Conservation (phyloP, 108 stramenopile genomes). For the Halocafeteria seosinensis region DNA sequence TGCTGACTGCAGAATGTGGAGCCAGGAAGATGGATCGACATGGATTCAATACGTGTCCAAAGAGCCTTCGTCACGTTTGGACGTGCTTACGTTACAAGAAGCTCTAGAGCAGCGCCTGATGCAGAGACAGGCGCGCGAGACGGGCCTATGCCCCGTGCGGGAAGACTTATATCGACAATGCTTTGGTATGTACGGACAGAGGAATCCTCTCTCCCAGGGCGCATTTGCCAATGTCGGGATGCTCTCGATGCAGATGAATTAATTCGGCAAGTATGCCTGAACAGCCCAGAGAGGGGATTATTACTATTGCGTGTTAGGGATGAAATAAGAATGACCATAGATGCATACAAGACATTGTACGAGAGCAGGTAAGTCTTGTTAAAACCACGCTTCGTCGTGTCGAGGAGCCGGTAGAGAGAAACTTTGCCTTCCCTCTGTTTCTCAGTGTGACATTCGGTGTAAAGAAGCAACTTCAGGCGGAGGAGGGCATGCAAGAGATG, state of each 20-base stretch:
- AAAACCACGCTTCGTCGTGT: too few relatives aligned
- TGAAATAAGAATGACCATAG: conserved; percentile 45
- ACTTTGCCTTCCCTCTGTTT: too few relatives aligned
- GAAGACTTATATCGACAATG: conserved; percentile 42
- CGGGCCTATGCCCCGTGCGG: conserved; percentile 45
- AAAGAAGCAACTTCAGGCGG: conserved; percentile 47
- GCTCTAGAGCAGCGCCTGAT: conserved; percentile 31
- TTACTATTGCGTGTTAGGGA: conserved; percentile 39
- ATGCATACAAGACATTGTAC: conserved; percentile 49
- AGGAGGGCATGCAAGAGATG: conserved; percentile 42
- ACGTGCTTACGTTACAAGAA: conserved; percentile 42
- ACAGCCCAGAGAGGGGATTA: conserved; percentile 47
- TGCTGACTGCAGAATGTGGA: conserved; percentile 12
- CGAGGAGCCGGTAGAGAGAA: too few relatives aligned
- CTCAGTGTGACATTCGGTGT: conserved; percentile 42
- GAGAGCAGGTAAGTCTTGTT: too few relatives aligned
- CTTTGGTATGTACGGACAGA: conserved; percentile 20
- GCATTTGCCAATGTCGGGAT: too few relatives aligned
- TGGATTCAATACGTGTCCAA: conserved; percentile 48
- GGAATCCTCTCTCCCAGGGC: background rate
- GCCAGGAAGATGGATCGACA: conserved; percentile 35
- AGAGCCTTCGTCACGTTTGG: conserved; percentile 41
- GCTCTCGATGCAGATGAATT: conserved; percentile 20
- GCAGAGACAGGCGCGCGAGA: conserved; percentile 42
- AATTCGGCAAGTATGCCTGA: conserved; percentile 40